phyloP scores from a whole-genome alignment of 306 rosid species.

The Boehmeria nivea region DNA sequence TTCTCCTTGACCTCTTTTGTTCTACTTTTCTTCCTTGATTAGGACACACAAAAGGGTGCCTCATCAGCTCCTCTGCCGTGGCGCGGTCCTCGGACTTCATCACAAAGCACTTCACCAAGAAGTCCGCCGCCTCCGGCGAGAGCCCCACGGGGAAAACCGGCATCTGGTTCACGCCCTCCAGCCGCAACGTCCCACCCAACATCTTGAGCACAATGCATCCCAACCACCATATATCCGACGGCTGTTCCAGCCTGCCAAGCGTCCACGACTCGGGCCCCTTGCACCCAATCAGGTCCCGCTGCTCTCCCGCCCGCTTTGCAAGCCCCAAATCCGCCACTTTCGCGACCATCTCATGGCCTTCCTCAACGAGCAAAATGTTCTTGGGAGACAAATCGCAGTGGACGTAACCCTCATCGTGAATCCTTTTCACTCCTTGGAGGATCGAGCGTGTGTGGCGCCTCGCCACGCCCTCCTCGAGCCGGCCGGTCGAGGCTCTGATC shows the following conservation, averaged over 20 bases:
- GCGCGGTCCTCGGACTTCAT: no score
- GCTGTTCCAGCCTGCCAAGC: neutral
- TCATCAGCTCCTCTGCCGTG: no score
- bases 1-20: no score
- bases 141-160: neutral
- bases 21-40: no score
- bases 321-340: conserved; percentile 17
- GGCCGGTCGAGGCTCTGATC: neutral
- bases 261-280: neutral
- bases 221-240: conserved; percentile 14
- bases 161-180: neutral
- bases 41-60: no score
- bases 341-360: neutral
- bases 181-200: neutral
- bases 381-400: conserved; percentile 8
- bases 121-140: neutral
- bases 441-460: neutral
- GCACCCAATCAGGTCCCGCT: neutral
- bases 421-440: conserved; percentile 1
- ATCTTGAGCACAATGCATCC: conserved; percentile 8
- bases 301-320: conserved; percentile 3
- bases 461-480: neutral
- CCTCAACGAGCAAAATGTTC: conserved; percentile 3
- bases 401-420: no score
- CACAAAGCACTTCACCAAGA: conserved; percentile 4